Base-by-base conservation (phyloP, 257 asterid species). In the Solanum infundibuliforme region DNA sequence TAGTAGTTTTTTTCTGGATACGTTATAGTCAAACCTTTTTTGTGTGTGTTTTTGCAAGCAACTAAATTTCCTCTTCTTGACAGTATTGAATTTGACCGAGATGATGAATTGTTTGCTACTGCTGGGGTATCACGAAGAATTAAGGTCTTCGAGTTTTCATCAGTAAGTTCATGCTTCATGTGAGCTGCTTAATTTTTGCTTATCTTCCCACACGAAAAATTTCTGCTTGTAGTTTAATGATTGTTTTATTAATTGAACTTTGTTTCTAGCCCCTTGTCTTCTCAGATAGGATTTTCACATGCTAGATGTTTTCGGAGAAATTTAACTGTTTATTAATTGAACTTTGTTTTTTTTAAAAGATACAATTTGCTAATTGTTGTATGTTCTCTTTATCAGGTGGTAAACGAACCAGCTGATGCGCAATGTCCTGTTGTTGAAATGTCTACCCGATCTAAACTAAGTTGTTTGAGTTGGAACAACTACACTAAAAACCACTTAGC, bases 391-490 rank as follows among this genome's bases (percentile, higher is more conserved):
- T 81, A 46, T 79, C 93, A 96, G 98, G 97, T 96, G 86, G 93
- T 96, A 81, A 95, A 96, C 87, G 97, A 94, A 88, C 93, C 97
- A 34, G 93, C 93, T 25, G 93, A 93, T 41, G 93, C 84, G 65
- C 98, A 95, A 84, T 96, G 94, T 87, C 96, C 98, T 68, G 88
- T 94, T 69, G 99, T 94, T 11, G 99, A 96, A 88, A 96, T 96
- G 96, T 46, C 97, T 27, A 94, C 98, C 21, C 86, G 98, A 83
- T 93, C 98, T 86, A 96, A 96, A 87, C 94, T 96, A 74, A 96
- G 98, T 88, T 96, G 98, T 89, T 92, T 95, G 92, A 96, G 99
- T 89, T 96, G 99, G 98, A 96, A 96, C 88, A 95, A 93, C 91
- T 95, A 91, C 86, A 84, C 92, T 38, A 96, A 94, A 89, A 93